phyloP scores from a whole-genome alignment of 306 rosid genomes.

The Astragalus membranaceus region DNA sequence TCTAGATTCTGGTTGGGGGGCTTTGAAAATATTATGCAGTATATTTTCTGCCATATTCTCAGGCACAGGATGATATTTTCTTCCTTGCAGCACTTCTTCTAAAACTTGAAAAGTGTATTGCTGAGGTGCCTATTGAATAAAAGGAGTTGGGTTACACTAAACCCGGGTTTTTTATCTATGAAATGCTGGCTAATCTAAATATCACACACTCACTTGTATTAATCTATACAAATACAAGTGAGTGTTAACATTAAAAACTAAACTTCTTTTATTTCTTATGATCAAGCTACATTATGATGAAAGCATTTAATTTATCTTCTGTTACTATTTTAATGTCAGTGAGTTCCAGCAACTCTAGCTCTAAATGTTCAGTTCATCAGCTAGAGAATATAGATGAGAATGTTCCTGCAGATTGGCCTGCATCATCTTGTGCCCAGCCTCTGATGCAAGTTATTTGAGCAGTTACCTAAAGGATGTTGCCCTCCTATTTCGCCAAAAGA shows the following conservation, averaged over 20 bases:
- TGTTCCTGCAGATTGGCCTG: constrained; percentile 36
- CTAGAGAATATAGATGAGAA: constrained; percentile 81
- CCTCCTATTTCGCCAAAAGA: constrained; percentile 67
- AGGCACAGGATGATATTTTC: too few relatives aligned
- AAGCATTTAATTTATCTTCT: not conserved
- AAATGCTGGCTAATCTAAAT: too few relatives aligned
- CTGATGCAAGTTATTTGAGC: constrained; percentile 32
- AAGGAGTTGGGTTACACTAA: too few relatives aligned
- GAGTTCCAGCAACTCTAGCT: constrained; percentile 36
- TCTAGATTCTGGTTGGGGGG: too few relatives aligned
- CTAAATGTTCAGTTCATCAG: constrained; percentile 49
- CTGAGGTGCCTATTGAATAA: too few relatives aligned
- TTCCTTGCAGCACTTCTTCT: too few relatives aligned
- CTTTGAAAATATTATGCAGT: too few relatives aligned
- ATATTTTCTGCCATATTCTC: too few relatives aligned
- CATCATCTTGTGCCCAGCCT: constrained; percentile 45
- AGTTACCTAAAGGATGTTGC: constrained; percentile 40
- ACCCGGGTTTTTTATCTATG: too few relatives aligned
- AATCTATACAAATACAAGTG: constrained; percentile 28
- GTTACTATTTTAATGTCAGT: too few relatives aligned
- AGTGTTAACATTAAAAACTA: constrained; percentile 17
- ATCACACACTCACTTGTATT: too few relatives aligned
- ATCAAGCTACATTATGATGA: constrained; percentile 7
- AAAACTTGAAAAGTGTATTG: too few relatives aligned
- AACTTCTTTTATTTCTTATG: not conserved